Percentiles rank a stretch among this genome's conserved stretches.
Evolutionary conservation across 2,329 filamentous ascomycete genomes (phyloP).

Genomic region (Microdochium paspali): DNA sequence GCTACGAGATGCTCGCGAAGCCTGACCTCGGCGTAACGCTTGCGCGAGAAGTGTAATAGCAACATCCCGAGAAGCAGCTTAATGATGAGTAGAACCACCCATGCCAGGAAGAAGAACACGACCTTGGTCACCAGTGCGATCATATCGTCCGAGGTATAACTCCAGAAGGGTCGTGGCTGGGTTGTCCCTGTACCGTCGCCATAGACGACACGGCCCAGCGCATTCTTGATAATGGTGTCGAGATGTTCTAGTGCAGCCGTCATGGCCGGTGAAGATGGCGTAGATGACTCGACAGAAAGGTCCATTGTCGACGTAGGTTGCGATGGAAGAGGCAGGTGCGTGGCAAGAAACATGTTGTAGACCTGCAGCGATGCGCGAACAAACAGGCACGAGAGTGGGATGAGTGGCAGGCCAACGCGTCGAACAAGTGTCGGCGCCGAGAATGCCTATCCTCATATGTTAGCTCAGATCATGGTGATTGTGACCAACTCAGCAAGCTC

Average conservation of each 20-base stretch:
- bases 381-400: constrained; percentile 89
- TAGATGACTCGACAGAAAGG: constrained; percentile 50
- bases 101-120: constrained; percentile 75
- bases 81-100: constrained; percentile 72
- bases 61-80: constrained; percentile 87
- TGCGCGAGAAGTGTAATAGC: constrained; percentile 69
- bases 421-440: constrained; percentile 83
- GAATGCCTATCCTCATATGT: constrained; percentile 55
- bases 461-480: constrained; percentile 1
- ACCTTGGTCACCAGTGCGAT: constrained; percentile 76
- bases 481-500: constrained; percentile 18
- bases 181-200: constrained; percentile 28
- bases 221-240: constrained; percentile 67
- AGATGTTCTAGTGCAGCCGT: constrained; percentile 71
- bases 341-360: constrained; percentile 95
- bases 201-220: constrained; percentile 66
- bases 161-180: constrained; percentile 33
- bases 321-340: constrained; percentile 68
- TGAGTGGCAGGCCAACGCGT: constrained; percentile 79
- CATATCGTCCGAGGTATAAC: constrained; percentile 60
- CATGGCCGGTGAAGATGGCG: constrained; percentile 61
- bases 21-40: constrained; percentile 76
- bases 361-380: constrained; percentile 91
- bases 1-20: constrained; percentile 46
- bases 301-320: constrained; percentile 56